Conservation (phyloP, 495 filamentous ascomycete genomes). For the Penicillium longicatenatum region DNA sequence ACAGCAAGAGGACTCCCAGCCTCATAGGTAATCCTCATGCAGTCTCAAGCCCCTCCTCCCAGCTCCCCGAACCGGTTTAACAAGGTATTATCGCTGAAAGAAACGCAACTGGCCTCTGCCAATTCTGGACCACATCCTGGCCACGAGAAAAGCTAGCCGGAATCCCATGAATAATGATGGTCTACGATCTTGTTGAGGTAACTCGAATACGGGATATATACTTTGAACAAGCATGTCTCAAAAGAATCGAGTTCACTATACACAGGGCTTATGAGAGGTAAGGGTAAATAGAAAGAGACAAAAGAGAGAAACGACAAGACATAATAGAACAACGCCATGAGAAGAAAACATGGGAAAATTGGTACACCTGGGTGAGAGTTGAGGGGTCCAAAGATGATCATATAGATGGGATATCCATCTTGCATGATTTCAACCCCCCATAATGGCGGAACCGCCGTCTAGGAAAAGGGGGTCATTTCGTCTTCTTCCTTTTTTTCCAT, state of each 20-base stretch:
- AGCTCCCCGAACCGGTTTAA: too few relatives aligned
- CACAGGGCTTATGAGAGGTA: conserved; percentile 33
- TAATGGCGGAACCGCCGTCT: conserved; percentile 23
- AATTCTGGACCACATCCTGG: not conserved
- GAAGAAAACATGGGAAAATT: conserved; percentile 33
- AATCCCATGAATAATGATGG: not conserved
- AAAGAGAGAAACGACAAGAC: conserved; percentile 24
- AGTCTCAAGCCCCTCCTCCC: too few relatives aligned
- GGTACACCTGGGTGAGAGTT: conserved; percentile 29
- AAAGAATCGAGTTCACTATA: conserved; percentile 37
- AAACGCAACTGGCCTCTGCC: too few relatives aligned
- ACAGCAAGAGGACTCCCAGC: too few relatives aligned
- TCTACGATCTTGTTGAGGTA: not conserved
- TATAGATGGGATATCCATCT: conserved; percentile 17
- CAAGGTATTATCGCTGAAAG: too few relatives aligned
- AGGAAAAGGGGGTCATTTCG: conserved; percentile 24
- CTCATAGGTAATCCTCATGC: too few relatives aligned
- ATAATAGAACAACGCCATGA: conserved; percentile 40
- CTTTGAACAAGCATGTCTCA: conserved; percentile 10
- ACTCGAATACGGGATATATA: not conserved
- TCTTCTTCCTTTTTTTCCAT: conserved; percentile 25
- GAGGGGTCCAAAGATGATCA: conserved; percentile 26
- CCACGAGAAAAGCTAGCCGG: not conserved
- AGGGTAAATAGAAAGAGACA: conserved; percentile 26
- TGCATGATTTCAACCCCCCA: conserved; percentile 19